Evolutionary conservation across 2,329 filamentous ascomycete species (phyloP), one percentile per base, ranked within the genome.

Genomic region (Arthroderma sp.): DNA sequence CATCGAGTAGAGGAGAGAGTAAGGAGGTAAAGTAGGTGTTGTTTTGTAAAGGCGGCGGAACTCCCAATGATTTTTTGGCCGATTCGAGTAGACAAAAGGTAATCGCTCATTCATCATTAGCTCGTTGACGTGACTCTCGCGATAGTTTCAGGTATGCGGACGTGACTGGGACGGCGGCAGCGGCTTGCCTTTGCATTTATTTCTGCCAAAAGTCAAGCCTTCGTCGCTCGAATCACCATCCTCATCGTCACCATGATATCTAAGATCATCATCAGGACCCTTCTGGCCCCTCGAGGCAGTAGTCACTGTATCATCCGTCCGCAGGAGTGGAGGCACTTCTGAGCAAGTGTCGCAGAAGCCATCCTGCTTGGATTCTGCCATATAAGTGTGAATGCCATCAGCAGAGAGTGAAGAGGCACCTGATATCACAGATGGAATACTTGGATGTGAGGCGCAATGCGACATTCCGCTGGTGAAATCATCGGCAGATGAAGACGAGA

Each of bases 401-500:
- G 59, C 62, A 7, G 66, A 69, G 28, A 68, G 58, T 22, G 67
- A 70, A 0, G 67, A 70, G 8, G 65, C 67, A 29, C 64, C 65
- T 0, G 67, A 69, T 10, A 66, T 52, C 10, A 67, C 64, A 7
- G 66, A 66, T 3, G 66, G 66, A 31, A 70, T 67, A 50, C 67
- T 69, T 4, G 66, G 67, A 48, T 69, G 65, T 6, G 67, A 70
- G 36, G 65, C 63, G 51, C 64, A 68, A 42, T 68, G 65, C 29
- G 67, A 69, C 54, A 69, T 68, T 42, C 66, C 67, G 40, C 66
- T 69, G 31, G 61, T 62, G 37, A 60, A 65, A 43, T 68, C 66
- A 43, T 66, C 66, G 31, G 63, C 61, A n/a, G 65, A 66, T 1
- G 65, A 67, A 5, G 67, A 69, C 8, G 66, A 68, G 11, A 69